Evolutionary conservation across 106 monocot genomes (phyloP), one percentile per base, ranked within the genome.

Genomic region (Acorus calamus): DNA sequence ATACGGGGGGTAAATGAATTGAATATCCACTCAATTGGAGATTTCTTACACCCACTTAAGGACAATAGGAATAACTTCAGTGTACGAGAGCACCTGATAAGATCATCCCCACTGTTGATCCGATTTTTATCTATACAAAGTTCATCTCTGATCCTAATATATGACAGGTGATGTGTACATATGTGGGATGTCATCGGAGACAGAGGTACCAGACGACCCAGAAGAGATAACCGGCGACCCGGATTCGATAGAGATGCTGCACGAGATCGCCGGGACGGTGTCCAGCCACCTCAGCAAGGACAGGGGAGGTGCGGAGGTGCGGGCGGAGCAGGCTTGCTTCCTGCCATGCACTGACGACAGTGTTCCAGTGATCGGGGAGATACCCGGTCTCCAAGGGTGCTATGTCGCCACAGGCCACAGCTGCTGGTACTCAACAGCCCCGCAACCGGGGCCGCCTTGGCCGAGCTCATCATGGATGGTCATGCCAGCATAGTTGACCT

Each of bases 381-480:
- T 94, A 3, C 89, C 93, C 2, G 83, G 81, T 0, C 60, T 73
- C 4, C 43, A 72, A 49, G 71, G 73, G 4, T 89, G 89, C 67
- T 94, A 81, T 14, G 81, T 94, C 3, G 93, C 67, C 7, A 89
- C 93, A 0, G 93, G 93, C 8, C 93, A 94, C 66, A 86, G 79
- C 63, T 94, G 89, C 72, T 94, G 93, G 93, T 94, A 10, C 83
- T 86, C 46, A 89, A 94, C 57, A 86, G 77, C 11, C 93, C 93
- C 2, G 93, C 93, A 0, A 94, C 93, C 1, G 93, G 93, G 4
- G 79, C 78, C 0, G 61, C 93, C 0, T 55, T 94, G n/a, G 89
- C 89, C 0, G 93, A 94, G 67, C 89, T 94, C 54, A 82, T 94
- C 9, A 51, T 94, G 66, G 77, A 86, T 8, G 89, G 89, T 0